Percentiles rank a stretch among this genome's conserved stretches.
phyloP scores from a whole-genome alignment of 306 rosid genomes.

The Aeschynomene evenia region DNA sequence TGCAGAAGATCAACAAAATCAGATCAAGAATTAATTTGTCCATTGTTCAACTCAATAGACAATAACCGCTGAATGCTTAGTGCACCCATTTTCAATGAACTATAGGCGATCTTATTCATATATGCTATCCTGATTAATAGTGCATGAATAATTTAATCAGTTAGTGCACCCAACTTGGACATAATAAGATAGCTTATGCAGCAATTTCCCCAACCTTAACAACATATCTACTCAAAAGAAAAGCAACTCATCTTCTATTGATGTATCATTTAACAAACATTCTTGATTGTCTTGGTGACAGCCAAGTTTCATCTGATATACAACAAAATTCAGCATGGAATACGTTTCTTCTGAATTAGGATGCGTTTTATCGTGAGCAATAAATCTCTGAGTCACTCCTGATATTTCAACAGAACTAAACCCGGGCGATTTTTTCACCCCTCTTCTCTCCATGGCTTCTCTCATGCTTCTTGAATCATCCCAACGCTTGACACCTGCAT shows the following conservation, averaged over 20 bases:
- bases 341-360: constrained; percentile 53
- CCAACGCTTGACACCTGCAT: constrained; percentile 65
- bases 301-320: constrained; percentile 58
- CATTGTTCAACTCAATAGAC: neutral
- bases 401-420: constrained; percentile 65
- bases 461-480: constrained; percentile 68
- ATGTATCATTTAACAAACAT: constrained; percentile 25
- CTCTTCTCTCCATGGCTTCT: constrained; percentile 70
- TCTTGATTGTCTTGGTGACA: constrained; percentile 38
- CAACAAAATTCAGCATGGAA: constrained; percentile 49
- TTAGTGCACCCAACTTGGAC: neutral
- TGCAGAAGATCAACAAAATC: neutral
- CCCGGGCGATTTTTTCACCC: constrained; percentile 75
- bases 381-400: constrained; percentile 63
- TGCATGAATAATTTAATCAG: neutral
- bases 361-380: constrained; percentile 74
- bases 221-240: constrained; percentile 19
- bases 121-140: neutral
- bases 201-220: constrained; percentile 17
- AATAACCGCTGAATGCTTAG: neutral
- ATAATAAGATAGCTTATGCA: neutral
- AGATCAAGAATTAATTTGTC: neutral
- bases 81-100: too few relatives aligned
- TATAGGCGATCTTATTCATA: neutral
- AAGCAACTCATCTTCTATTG: constrained; percentile 32